phyloP scores from a whole-genome alignment of 225 moss, liverwort and hornwort species.

The Ulota crispa region DNA sequence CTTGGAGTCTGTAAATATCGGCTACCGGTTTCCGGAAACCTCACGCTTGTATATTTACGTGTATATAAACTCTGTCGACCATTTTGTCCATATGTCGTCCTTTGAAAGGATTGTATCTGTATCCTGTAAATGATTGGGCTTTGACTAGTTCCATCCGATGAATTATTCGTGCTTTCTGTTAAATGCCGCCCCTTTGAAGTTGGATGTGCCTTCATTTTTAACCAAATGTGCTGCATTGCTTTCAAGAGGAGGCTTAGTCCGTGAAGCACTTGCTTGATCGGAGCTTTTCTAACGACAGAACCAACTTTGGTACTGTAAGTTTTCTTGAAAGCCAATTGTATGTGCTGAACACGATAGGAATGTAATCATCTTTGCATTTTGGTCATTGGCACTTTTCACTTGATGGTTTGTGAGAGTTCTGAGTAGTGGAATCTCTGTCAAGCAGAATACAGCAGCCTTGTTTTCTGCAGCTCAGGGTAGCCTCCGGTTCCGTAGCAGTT shows the following conservation, averaged over 20 bases:
- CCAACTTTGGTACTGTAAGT: background rate
- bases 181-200: background rate
- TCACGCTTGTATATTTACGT: conserved; percentile 15
- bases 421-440: background rate
- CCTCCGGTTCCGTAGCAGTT: background rate
- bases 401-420: background rate
- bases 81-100: background rate
- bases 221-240: background rate
- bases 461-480: background rate
- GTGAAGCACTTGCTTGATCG: background rate
- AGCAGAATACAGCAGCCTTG: background rate
- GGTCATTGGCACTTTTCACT: background rate
- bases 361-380: background rate
- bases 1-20: conserved; percentile 45
- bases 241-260: background rate
- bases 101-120: background rate
- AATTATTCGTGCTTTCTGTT: background rate
- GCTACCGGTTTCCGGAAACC: conserved; percentile 21
- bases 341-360: background rate
- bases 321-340: background rate
- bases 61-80: conserved; percentile 19
- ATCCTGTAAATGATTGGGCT: background rate
- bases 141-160: background rate
- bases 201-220: background rate
- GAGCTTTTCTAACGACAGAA: background rate